phyloP scores from a whole-genome alignment of 345 rosid genomes.

The Aquilaria malaccensis region DNA sequence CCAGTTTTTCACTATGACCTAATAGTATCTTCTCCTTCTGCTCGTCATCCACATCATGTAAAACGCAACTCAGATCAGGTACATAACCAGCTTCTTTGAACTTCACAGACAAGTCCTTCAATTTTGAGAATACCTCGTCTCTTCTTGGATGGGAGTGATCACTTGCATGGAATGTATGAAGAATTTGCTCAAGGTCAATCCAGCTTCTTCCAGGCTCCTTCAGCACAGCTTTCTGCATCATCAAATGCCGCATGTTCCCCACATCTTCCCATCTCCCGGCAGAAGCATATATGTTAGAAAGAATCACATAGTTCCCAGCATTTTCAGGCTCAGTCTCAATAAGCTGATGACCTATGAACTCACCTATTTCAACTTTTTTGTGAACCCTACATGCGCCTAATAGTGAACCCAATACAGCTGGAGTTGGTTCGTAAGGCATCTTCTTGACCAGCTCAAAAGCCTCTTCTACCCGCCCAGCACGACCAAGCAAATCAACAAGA shows the following conservation, averaged over 20 bases:
- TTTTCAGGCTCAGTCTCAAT: slow-evolving; percentile 77
- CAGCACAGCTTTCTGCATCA: slow-evolving; percentile 59
- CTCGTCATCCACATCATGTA: slow-evolving; percentile 82
- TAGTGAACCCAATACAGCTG: slow-evolving; percentile 80
- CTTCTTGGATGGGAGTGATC: slow-evolving; percentile 82
- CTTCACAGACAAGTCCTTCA: slow-evolving; percentile 43
- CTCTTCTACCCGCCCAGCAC: slow-evolving; percentile 70
- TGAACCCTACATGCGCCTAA: slow-evolving; percentile 87
- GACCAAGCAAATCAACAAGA: slow-evolving; percentile 81
- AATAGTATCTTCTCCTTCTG: slow-evolving; percentile 83
- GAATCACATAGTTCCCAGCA: slow-evolving; percentile 76
- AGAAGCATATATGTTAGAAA: slow-evolving; percentile 79
- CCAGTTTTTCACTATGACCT: slow-evolving; percentile 87
- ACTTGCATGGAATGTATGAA: slow-evolving; percentile 70
- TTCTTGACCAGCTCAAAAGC: slow-evolving; percentile 46
- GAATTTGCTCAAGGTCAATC: slow-evolving; percentile 65
- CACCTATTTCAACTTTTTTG: slow-evolving; percentile 56
- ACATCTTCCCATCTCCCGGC: slow-evolving; percentile 87
- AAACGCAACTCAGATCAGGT: slow-evolving; percentile 71
- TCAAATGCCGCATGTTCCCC: slow-evolving; percentile 47
- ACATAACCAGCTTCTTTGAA: slow-evolving; percentile 79
- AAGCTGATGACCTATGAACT: slow-evolving; percentile 45
- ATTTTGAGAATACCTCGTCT: slow-evolving; percentile 43
- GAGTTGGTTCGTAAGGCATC: slow-evolving; percentile 75
- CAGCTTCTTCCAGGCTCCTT: slow-evolving; percentile 92